phyloP scores from a whole-genome alignment of 2,329 filamentous ascomycete species.

The Alternaria incomplexa region DNA sequence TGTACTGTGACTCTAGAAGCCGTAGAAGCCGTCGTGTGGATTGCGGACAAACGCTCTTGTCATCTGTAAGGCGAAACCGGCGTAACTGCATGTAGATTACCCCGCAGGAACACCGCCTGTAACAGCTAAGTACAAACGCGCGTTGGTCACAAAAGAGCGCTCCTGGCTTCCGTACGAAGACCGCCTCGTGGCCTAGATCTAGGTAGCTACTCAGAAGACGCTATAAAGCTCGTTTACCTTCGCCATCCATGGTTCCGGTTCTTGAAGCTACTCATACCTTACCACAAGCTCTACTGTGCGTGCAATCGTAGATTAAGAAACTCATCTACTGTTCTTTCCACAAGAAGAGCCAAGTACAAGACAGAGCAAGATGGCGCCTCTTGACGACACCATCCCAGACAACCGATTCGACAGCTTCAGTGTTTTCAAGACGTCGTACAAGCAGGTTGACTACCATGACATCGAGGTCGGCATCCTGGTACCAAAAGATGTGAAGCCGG shows the following conservation, averaged over 20 bases:
- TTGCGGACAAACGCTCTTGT: neutral
- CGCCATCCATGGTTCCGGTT: neutral
- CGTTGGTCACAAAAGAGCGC: neutral
- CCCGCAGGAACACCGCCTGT: neutral
- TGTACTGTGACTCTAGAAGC: neutral
- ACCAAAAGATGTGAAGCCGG: slow-evolving; percentile 43
- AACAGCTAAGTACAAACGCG: neutral
- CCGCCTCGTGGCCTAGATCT: neutral
- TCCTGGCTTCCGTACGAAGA: neutral
- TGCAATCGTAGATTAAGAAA: neutral
- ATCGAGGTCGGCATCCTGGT: slow-evolving; percentile 50
- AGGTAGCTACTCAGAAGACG: neutral
- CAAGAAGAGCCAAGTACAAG: neutral
- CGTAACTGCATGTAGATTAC: neutral
- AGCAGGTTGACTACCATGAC: slow-evolving; percentile 46
- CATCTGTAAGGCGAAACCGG: neutral
- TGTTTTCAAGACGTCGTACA: slow-evolving; percentile 51
- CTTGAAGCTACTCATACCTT: neutral
- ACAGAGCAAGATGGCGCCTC: neutral
- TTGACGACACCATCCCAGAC: slow-evolving; percentile 26
- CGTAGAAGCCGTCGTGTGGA: neutral
- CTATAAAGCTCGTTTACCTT: neutral
- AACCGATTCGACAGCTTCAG: slow-evolving; percentile 49
- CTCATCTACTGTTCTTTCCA: neutral
- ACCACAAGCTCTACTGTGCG: neutral